These are phyloP conservation scores for Verbascum thapsus DNA, from an alignment of 257 asterid species.

Conservation along the genomic window DNA sequence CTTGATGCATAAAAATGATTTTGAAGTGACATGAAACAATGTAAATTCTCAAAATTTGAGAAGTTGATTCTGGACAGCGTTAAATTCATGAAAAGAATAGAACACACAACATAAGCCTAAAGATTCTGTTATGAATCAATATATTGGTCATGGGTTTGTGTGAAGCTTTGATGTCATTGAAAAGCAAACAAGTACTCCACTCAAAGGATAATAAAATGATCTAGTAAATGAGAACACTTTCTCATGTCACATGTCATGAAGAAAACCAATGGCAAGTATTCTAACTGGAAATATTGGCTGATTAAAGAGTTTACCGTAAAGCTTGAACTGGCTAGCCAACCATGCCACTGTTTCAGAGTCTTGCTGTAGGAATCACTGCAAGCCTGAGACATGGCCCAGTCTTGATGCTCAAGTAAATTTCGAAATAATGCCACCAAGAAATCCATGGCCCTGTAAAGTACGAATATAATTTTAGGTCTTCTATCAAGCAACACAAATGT, in stretches of 20 bases:
- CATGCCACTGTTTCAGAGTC: conserved; percentile 91
- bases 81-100: too few species aligned
- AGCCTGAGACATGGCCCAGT: conserved; percentile 93
- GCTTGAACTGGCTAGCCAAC: conserved; percentile 98
- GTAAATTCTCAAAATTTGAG: too few species aligned
- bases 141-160: background rate
- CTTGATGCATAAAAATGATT: too few species aligned
- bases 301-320: conserved; percentile 57
- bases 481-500: conserved; percentile 14
- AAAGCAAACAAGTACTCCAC: too few species aligned
- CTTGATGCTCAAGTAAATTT: conserved; percentile 71
- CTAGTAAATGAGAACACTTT: conserved; percentile 9
- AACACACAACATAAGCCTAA: conserved; percentile 12
- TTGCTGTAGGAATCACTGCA: conserved; percentile 78
- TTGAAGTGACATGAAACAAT: too few species aligned
- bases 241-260: conserved; percentile 7
- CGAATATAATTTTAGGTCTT: conserved; percentile 12
- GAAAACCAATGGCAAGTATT: too few species aligned
- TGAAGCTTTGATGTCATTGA: background rate
- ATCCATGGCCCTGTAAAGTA: conserved; percentile 87
- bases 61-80: too few species aligned
- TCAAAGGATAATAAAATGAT: background rate
- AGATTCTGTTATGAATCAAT: conserved; percentile 9
- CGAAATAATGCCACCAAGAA: conserved; percentile 81
- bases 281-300: conserved; percentile 5